A percentile compares a stretch with the other conserved stretches of the same genome.
These are phyloP conservation scores for Carex littledalei DNA, from an alignment of 176 grass and related monocot species.

Conservation along the genomic window DNA sequence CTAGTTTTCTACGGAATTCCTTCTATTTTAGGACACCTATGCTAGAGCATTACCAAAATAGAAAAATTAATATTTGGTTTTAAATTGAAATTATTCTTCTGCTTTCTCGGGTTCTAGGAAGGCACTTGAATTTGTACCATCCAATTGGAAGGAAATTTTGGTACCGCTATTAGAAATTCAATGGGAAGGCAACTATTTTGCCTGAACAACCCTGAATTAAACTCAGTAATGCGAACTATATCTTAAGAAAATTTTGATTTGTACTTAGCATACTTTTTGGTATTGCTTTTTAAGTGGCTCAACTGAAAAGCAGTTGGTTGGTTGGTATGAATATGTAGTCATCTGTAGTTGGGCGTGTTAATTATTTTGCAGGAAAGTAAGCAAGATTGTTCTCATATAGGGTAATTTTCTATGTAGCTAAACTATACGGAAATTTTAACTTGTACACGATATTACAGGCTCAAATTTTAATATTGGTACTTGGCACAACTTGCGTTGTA, in stretches of 20 bases:
- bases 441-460: not conserved
- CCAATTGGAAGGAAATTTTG: not conserved
- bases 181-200: not conserved
- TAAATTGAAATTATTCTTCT: not conserved
- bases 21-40: slow-evolving; percentile 1
- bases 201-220: not conserved
- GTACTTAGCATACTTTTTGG: not conserved
- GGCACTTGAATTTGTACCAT: not conserved
- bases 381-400: not conserved
- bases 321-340: not conserved
- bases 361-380: not conserved
- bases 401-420: not conserved
- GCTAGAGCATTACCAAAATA: not conserved
- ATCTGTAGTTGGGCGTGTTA: not conserved
- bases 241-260: not conserved
- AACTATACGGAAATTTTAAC: not conserved
- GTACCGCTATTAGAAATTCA: not conserved
- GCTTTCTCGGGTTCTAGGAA: not conserved
- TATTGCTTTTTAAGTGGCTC: not conserved
- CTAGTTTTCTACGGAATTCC: not conserved
- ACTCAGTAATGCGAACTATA: not conserved
- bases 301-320: not conserved
- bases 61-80: not conserved
- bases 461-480: not conserved
- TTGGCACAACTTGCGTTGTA: not conserved